Evolutionary conservation across 371 early-diverging fungal genomes (phyloP), one percentile per base, ranked within the genome.

Genomic region (Apophysomyces sp.): DNA sequence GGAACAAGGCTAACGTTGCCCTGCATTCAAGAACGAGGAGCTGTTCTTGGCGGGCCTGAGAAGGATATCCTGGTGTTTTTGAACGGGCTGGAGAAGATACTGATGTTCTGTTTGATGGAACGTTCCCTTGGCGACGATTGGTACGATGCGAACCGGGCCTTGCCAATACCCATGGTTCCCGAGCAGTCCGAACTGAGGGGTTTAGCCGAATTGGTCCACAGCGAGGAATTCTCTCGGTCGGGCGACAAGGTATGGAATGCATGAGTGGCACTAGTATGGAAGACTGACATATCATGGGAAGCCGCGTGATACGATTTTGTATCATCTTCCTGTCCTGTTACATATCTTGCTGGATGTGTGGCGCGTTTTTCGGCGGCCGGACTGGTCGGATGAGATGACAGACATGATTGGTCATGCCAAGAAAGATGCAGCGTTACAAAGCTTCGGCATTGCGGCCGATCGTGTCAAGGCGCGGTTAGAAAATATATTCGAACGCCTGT

Each of bases 81-180:
- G 59, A 72, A 78, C 36, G 89, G 89, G 9, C 61, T 92, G 11
- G 89, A 91, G 67, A 78, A 81, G 44, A 73, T 89, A 32, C 52
- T 89, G 26, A 76, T 82, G 61, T 89, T 85, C 60, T 84, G 88
- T 62, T 61, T 92, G 60, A 71, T 74, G 11, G 86, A 88, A 28
- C 74, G 76, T 3, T 15, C 51, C 5, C 32, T 78, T 1, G 61
- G 44, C 13, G 78, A 81, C 52, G 67, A 71, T n/a, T 78, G 78
- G 81, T 65, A 67, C 28, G 28, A 58, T 26, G 36, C 26, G 52
- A 16, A 28, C n/a, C 24, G 28, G 27, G 41, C 41, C 18, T 13
- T 64, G 11, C 44, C n/a, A 39, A 64, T 55, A 16, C 70, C 73
- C 28, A 71, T 71, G 16, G 40, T 66, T 7, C 52, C 39, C 1